Evolutionary conservation across 495 filamentous ascomycete species (phyloP).

Genomic region (Staphylotrichum longicolle): DNA sequence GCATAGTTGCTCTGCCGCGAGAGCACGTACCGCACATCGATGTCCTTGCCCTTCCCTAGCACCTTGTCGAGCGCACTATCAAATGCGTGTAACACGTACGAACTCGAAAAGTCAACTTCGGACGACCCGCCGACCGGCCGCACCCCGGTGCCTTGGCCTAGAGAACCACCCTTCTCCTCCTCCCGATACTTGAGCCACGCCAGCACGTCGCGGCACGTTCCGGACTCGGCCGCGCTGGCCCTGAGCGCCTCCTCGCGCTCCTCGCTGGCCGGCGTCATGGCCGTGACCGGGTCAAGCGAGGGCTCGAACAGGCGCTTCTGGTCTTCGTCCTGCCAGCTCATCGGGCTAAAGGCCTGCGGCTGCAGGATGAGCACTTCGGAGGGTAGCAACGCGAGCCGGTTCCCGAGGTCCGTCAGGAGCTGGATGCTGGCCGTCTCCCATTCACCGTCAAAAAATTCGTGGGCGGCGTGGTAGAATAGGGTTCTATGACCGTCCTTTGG

Average conservation of each 20-base stretch:
- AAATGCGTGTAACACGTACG: constrained; percentile 28
- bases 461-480: constrained; percentile 10
- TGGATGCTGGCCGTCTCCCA: constrained; percentile 20
- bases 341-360: constrained; percentile 17
- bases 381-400: constrained; percentile 14
- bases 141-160: too few relatives aligned
- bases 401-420: constrained; percentile 23
- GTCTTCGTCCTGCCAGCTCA: constrained; percentile 17
- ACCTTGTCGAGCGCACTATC: constrained; percentile 12
- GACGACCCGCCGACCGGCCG: too few relatives aligned
- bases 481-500: too few relatives aligned
- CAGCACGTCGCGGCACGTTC: constrained; percentile 13
- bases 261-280: too few relatives aligned
- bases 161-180: constrained; percentile 1
- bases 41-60: constrained; percentile 11
- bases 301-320: constrained; percentile 11
- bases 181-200: constrained; percentile 17
- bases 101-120: constrained; percentile 27
- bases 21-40: constrained; percentile 24
- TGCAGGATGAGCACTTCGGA: constrained; percentile 21
- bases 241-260: neutral
- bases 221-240: too few relatives aligned
- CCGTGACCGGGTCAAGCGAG: neutral
- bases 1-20: constrained; percentile 26
- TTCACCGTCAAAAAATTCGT: constrained; percentile 18